Evolutionary conservation across 108 stramenopile genomes (phyloP).

Genomic region (Epithemia pelagica): DNA sequence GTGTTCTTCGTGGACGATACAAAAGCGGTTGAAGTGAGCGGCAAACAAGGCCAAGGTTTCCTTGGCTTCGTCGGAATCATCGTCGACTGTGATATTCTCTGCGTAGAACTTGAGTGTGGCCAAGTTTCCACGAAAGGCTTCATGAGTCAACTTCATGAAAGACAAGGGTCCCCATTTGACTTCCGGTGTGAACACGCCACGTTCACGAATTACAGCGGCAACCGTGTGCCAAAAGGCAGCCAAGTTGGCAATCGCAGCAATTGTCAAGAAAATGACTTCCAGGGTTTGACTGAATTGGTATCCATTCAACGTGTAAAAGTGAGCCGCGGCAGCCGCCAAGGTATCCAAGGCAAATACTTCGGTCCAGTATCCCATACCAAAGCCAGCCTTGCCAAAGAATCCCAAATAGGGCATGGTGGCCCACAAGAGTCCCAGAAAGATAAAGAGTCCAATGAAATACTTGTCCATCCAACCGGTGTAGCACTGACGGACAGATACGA

Average conservation of each 20-base stretch:
- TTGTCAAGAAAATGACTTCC: conserved; percentile 8
- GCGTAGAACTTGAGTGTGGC: conserved; percentile 6
- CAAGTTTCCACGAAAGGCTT: conserved; percentile 28
- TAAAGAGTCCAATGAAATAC: conserved; percentile 20
- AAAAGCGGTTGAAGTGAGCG: conserved; percentile 26
- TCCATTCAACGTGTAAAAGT: conserved; percentile 18
- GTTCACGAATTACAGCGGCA: conserved; percentile 16
- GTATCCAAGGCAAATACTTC: conserved; percentile 23
- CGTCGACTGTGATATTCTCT: conserved; percentile 1
- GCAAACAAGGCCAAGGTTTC: conserved; percentile 23
- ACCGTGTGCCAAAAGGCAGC: conserved; percentile 17
- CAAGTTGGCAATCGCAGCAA: conserved; percentile 19
- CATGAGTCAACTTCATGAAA: conserved; percentile 30
- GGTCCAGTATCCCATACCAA: conserved; percentile 31
- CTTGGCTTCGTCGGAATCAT: conserved; percentile 3
- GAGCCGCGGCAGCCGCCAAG: conserved; percentile 17
- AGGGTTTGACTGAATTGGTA: conserved; percentile 5
- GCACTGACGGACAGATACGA: no score
- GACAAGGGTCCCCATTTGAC: conserved; percentile 26
- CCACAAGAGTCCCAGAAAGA: conserved; percentile 14
- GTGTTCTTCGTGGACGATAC: conserved; percentile 28
- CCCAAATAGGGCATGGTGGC: conserved; percentile 13
- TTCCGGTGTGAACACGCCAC: conserved; percentile 23
- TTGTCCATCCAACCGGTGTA: not conserved
- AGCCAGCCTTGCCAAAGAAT: conserved; percentile 20